phyloP scores from a whole-genome alignment of 140 eudicot genomes.

The Ambrosia hybrid region DNA sequence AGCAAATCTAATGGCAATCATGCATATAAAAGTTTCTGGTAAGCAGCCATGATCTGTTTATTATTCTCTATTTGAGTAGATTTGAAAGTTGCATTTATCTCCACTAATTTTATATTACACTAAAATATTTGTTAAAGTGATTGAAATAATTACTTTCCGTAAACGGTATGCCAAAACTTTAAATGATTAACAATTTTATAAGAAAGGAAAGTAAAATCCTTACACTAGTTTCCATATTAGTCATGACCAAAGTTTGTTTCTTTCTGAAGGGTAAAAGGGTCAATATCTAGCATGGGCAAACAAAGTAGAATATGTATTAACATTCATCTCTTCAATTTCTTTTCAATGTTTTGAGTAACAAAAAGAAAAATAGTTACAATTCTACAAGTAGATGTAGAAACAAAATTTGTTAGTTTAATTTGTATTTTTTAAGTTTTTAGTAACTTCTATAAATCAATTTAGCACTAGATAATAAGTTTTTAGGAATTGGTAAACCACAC shows the following conservation, averaged over 20 bases:
- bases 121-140: not conserved
- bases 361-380: not conserved
- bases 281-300: conserved; percentile 30
- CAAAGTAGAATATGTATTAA: not conserved
- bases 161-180: conserved; percentile 26
- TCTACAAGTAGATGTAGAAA: not conserved
- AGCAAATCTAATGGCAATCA: conserved; percentile 12
- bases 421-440: not conserved
- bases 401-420: not conserved
- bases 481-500: conserved; percentile 6
- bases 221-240: conserved; percentile 32
- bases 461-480: conserved; percentile 3
- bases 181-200: conserved; percentile 26
- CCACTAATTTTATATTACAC: not conserved
- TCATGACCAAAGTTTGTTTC: conserved; percentile 22
- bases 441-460: not conserved
- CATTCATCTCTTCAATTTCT: conserved; percentile 5
- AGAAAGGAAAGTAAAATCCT: conserved; percentile 24
- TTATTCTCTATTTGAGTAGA: not conserved
- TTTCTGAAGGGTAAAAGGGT: conserved; percentile 29
- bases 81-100: conserved; percentile 18
- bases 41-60: not conserved
- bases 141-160: conserved; percentile 17
- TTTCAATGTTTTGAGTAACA: not conserved
- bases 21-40: conserved; percentile 5